Evolutionary conservation across 371 early-diverging fungal genomes (phyloP), one percentile per base, ranked within the genome.

Genomic region (Rhizopus sp.): DNA sequence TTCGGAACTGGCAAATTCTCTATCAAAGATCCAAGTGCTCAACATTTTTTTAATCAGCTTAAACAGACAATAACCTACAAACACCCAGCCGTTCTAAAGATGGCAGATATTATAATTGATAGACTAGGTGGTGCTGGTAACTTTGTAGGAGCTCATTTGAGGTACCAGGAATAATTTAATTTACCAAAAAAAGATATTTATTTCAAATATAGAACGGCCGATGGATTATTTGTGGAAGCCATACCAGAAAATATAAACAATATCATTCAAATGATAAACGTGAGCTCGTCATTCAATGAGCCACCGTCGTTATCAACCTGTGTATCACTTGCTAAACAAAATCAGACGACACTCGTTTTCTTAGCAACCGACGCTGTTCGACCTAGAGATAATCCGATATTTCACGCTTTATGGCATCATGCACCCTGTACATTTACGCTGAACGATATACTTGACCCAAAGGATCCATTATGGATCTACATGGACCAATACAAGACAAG

Each of bases 341-440:
- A 63, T 12, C 56, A 68, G 9, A 57, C 59, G 29, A 68, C 72
- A 0, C 46, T 78, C 9, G 75, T 85, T 37, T 85, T 78, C 51
- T 65, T 85, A 60, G 86, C 86, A 3, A 85, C 86, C 0, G 86
- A 85, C 57, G 81, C 78, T 0, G 62, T 74, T 2, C 63, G 63
- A 29, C 81, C 86, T 9, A 59, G 81, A 41, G 59, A 59, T 7
- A 65, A 77, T 49, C 57, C 55, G 5, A 41, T 63, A 32, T 72
- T 81, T 57, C 56, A 57, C 17, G 54, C 66, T 4, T 23, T 81
- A 15, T 81, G 75, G 56, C 60, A 57, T 17, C 72, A 66, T 34
- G 78, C 75, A 52, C 83, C 86, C 5, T 85, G 86, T 59, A 83
- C 78, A 23, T 85, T 85, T 56, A 79, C 80, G 0, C 57, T 85